phyloP scores from a whole-genome alignment of 139 green algal species.

The Chlorella sp. region DNA sequence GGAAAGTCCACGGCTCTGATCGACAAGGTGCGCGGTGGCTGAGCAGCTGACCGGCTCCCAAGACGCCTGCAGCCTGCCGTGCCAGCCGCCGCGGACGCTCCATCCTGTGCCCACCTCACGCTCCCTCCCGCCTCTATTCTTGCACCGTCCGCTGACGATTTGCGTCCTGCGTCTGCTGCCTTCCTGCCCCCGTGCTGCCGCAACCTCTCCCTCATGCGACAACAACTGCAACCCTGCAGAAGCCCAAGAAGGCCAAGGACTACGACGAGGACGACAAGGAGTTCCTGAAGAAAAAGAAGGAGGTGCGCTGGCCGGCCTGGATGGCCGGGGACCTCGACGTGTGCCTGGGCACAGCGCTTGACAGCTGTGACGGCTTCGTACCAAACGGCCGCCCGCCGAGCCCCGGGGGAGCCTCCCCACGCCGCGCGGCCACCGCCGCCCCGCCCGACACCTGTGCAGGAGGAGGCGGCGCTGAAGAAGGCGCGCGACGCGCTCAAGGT shows the following conservation, averaged over 20 bases:
- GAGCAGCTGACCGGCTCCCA: no score
- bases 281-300: constrained; percentile 50
- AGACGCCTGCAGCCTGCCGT: neutral
- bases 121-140: neutral
- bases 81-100: no score
- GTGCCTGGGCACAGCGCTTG: no score
- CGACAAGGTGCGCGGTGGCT: no score
- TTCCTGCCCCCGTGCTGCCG: neutral
- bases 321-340: no score
- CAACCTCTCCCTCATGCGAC: no score
- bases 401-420: no score
- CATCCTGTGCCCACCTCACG: no score
- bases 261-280: constrained; percentile 44
- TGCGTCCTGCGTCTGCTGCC: neutral
- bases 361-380: no score
- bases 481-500: constrained; percentile 36
- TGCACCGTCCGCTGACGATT: neutral
- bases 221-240: constrained; percentile 25
- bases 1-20: constrained; percentile 40
- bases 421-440: no score
- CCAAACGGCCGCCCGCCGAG: no score
- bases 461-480: constrained; percentile 43
- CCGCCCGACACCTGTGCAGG: constrained; percentile 2
- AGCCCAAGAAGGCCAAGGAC: constrained; percentile 21
- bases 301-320: constrained; percentile 1